These are phyloP conservation scores for Ramalina peruviana DNA, from an alignment of 495 filamentous ascomycete genomes.

Conservation along the genomic window DNA sequence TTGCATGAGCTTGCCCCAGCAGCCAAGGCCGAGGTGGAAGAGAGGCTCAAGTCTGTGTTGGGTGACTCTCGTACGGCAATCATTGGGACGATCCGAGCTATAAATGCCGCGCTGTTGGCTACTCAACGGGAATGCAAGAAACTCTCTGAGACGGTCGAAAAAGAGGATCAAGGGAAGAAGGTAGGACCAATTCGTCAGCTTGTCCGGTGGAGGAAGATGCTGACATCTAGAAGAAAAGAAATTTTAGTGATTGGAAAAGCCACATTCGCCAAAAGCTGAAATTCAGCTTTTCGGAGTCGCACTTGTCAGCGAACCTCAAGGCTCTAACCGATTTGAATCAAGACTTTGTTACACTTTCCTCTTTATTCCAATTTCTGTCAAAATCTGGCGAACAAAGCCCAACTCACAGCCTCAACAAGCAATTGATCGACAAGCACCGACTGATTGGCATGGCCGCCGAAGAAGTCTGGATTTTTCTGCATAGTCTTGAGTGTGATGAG, in stretches of 20 bases:
- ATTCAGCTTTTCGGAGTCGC: conserved; percentile 13
- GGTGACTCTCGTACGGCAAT: conserved; percentile 4
- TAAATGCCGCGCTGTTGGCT: conserved; percentile 8
- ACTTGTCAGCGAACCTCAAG: not conserved
- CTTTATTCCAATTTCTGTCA: not conserved
- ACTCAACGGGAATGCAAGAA: conserved; percentile 12
- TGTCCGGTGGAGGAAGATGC: not conserved
- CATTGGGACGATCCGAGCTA: conserved; percentile 4
- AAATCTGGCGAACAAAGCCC: not conserved
- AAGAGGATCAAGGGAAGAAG: not conserved
- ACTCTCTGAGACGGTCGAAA: conserved; percentile 4
- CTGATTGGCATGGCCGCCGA: conserved; percentile 18
- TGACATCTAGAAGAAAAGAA: too few species aligned
- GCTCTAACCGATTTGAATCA: conserved; percentile 8
- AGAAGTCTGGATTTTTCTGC: conserved; percentile 23
- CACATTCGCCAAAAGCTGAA: conserved; percentile 9
- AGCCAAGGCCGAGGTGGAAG: too few species aligned
- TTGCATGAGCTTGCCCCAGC: too few species aligned
- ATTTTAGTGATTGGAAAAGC: not conserved
- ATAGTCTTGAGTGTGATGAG: conserved; percentile 16
- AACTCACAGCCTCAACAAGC: not conserved
- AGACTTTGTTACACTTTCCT: conserved; percentile 8
- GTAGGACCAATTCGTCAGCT: too few species aligned
- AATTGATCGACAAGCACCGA: conserved; percentile 9
- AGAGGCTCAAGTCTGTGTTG: not conserved